Conservation (phyloP, 371 early-diverging fungal genomes). For the Mortierella sp. region DNA sequence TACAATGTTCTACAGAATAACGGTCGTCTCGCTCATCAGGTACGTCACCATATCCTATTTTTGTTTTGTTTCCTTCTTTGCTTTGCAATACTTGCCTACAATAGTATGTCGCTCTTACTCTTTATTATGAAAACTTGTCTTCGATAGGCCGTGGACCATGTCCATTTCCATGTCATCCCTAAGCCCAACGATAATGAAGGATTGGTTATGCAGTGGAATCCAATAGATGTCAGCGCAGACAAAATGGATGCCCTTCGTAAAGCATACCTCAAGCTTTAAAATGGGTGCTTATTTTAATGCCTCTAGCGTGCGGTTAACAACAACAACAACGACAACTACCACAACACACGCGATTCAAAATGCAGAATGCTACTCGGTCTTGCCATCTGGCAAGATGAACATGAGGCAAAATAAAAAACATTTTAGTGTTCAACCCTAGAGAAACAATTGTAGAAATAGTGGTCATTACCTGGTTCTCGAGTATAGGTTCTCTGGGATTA, state of each 20-base stretch:
- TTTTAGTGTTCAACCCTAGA: too few species aligned
- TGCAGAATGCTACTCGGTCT: not conserved
- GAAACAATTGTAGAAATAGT: too few species aligned
- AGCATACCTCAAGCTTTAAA: slow-evolving; percentile 47
- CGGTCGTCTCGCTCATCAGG: slow-evolving; percentile 81
- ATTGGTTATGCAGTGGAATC: slow-evolving; percentile 77
- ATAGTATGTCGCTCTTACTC: not conserved
- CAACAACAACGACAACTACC: not conserved
- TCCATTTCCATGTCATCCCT: slow-evolving; percentile 94
- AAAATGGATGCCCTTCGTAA: slow-evolving; percentile 64
- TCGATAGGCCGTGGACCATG: slow-evolving; percentile 82
- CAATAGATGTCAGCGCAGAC: slow-evolving; percentile 59
- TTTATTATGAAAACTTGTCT: not conserved
- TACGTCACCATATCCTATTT: slow-evolving; percentile 7
- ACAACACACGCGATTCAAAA: not conserved
- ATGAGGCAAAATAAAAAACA: too few species aligned
- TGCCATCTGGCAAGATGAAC: not conserved
- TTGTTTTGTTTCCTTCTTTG: not conserved
- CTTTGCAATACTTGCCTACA: too few species aligned
- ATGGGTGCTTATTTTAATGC: not conserved
- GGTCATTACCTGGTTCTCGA: too few species aligned
- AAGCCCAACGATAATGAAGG: slow-evolving; percentile 80
- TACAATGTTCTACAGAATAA: slow-evolving; percentile 97
- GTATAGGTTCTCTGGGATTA: too few species aligned
- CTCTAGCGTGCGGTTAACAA: not conserved